phyloP scores from a whole-genome alignment of 306 rosid species.

The Vigna nakashimae region DNA sequence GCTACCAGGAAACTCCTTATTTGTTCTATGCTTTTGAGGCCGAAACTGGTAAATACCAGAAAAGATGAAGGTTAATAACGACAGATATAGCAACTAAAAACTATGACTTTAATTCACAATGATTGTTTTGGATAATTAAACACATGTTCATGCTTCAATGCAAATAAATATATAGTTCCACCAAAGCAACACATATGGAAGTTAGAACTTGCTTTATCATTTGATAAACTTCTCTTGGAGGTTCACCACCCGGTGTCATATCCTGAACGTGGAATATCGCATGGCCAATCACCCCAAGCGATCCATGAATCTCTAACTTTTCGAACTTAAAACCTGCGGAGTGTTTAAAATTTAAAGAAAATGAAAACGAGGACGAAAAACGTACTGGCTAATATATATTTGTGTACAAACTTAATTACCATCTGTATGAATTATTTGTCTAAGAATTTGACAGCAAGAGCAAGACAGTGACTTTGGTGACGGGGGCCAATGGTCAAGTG shows the following conservation, averaged over 20 bases:
- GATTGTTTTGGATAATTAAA: too few relatives aligned
- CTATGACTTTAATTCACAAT: too few relatives aligned
- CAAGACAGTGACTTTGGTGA: conserved; percentile 53
- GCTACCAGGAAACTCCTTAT: conserved; percentile 54
- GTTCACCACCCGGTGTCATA: background rate
- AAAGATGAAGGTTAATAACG: background rate
- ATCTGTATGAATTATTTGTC: conserved; percentile 66
- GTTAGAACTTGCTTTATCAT: conserved; percentile 65
- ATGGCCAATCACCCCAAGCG: conserved; percentile 64
- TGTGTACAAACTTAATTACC: conserved; percentile 34
- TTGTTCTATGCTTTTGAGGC: conserved; percentile 49
- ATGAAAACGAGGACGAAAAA: background rate
- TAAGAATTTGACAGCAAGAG: conserved; percentile 67
- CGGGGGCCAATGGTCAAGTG: conserved; percentile 47
- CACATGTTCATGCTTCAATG: background rate
- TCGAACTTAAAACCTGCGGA: conserved; percentile 48
- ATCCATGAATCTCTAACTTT: conserved; percentile 83
- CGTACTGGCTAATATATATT: background rate
- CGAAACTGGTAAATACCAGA: conserved; percentile 53
- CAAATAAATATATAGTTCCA: background rate
- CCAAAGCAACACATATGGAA: background rate
- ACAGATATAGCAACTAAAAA: background rate
- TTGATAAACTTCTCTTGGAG: conserved; percentile 36
- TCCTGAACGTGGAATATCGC: conserved; percentile 50
- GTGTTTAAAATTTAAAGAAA: background rate